These are phyloP conservation scores for Wallacemonas sp. DNA, from an alignment of 208 protist species.

Conservation along the genomic window DNA sequence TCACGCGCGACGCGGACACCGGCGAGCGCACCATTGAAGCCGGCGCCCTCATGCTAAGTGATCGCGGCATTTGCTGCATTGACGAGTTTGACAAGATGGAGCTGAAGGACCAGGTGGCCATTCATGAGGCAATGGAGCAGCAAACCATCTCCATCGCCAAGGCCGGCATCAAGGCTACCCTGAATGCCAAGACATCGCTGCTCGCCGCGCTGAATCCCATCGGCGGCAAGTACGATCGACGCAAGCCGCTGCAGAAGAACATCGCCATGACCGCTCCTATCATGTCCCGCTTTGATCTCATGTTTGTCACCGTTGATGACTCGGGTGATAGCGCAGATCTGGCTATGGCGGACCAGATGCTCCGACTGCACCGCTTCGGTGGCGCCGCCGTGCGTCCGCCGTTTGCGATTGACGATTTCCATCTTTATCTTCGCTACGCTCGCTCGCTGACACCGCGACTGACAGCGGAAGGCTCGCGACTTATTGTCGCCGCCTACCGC, in stretches of 20 bases:
- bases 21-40: conserved; percentile 99
- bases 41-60: conserved; percentile 99
- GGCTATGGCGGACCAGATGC: conserved; percentile 97
- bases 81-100: conserved; percentile 99
- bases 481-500: conserved; percentile 92
- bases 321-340: conserved; percentile 95
- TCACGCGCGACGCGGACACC: conserved; percentile 98
- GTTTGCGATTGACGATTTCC: conserved; percentile 87
- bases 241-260: conserved; percentile 93
- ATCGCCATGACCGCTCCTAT: conserved; percentile 96
- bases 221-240: conserved; percentile 94
- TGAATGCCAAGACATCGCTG: conserved; percentile 99
- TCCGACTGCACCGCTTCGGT: conserved; percentile 92
- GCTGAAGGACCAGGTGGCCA: conserved; percentile 98
- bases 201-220: conserved; percentile 99
- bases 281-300: conserved; percentile 99
- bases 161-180: conserved; percentile 97
- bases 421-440: conserved; percentile 93
- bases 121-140: conserved; percentile 99
- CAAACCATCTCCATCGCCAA: conserved; percentile 99
- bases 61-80: conserved; percentile 99
- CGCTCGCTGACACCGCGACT: conserved; percentile 91
- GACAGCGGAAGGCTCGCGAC: conserved; percentile 73
- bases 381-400: conserved; percentile 64
- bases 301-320: conserved; percentile 99